Evolutionary conservation across 208 protist genomes (phyloP), one percentile per base, ranked within the genome.

Genomic region (Leishmania guyanensis): DNA sequence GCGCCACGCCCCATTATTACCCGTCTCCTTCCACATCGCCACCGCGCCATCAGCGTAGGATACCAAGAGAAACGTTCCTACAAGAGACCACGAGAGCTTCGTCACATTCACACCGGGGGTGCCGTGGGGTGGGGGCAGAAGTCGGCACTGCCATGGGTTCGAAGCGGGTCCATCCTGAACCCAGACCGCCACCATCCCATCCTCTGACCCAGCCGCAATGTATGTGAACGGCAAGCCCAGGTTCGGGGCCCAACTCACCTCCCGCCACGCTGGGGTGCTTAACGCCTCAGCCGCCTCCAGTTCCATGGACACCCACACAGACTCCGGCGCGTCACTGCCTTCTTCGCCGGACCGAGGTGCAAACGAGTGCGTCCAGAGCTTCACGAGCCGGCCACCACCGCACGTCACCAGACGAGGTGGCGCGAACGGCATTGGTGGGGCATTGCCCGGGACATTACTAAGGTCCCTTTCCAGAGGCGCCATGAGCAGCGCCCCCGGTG

Each of bases 391-490:
- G 5, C 86, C 86, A 53, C 88, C 88, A 5, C 89, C 94, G 81
- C 92, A 94, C 36, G 89, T 96, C n/a, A 95, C 90, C n/a, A 97
- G 71, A 6, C 92, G 92, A n/a, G 89, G 92, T 33, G 90, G 89
- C 10, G 87, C 75, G 22, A 95, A 83, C 10, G 87, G 87, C 77
- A 90, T 69, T 26, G 88, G 82, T 20, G 84, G 69, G 43, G 80
- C 79, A 53, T 75, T 82, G n/a, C 36, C 81, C 54, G 74, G 68
- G 5, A 50, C 54, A 17, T 46, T 73, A 10, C 60, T 74, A 29
- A 89, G 29, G 60, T 93, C 90, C 53, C 81, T 58, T 79, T 95
- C 88, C 20, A 95, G 88, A 58, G 89, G 92, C 39, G 86, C 79
- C 83, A 90, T 92, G 22, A 95, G 89, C 62, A 96, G 83, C 56